Conservation (phyloP, 495 filamentous ascomycete genomes). For the Tuber melanosporum region DNA sequence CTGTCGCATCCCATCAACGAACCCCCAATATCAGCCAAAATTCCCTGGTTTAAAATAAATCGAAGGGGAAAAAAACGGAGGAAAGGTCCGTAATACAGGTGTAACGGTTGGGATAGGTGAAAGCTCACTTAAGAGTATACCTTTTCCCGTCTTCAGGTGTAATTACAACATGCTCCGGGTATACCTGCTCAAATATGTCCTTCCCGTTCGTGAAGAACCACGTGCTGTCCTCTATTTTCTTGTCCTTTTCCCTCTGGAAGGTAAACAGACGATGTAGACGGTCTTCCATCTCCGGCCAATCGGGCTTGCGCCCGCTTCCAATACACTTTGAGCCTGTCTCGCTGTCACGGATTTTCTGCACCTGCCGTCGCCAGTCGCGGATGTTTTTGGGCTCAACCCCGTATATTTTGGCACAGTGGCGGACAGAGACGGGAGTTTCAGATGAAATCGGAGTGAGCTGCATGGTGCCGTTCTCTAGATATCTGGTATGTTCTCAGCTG, state of each 20-base stretch:
- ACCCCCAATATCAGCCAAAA: background rate
- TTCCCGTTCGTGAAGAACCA: slow-evolving; percentile 36
- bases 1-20: slow-evolving; percentile 7
- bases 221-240: slow-evolving; percentile 23
- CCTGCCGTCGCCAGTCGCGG: slow-evolving; percentile 35
- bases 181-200: slow-evolving; percentile 31
- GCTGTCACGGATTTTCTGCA: slow-evolving; percentile 32
- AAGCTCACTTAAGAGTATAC: slow-evolving; percentile 34
- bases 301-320: slow-evolving; percentile 34
- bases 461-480: slow-evolving; percentile 35
- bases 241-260: slow-evolving; percentile 19
- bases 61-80: background rate
- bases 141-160: slow-evolving; percentile 25
- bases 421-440: slow-evolving; percentile 32
- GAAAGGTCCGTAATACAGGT: background rate
- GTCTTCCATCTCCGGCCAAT: slow-evolving; percentile 36
- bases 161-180: slow-evolving; percentile 31
- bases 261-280: slow-evolving; percentile 32
- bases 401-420: slow-evolving; percentile 34
- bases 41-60: background rate
- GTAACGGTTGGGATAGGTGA: background rate
- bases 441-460: slow-evolving; percentile 23
- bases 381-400: slow-evolving; percentile 35
- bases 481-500: slow-evolving; percentile 21
- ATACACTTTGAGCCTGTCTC: slow-evolving; percentile 34